These are phyloP conservation scores for Thermomyces lanuginosus DNA, from an alignment of 2,329 filamentous ascomycete genomes.

Conservation along the genomic window DNA sequence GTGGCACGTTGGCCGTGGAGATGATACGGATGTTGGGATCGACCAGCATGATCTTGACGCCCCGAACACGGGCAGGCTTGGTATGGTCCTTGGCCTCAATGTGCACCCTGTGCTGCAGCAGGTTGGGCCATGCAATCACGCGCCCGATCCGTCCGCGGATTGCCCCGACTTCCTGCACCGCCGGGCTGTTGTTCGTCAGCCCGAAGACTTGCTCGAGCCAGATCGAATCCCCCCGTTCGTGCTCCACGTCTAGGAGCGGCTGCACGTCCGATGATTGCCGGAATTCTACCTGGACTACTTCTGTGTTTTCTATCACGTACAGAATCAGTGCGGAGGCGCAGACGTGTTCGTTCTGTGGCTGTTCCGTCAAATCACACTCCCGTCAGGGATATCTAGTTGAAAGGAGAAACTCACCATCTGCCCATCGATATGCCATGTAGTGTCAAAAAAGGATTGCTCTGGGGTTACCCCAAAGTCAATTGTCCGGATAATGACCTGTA, in stretches of 20 bases:
- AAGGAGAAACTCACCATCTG: conserved; percentile 15
- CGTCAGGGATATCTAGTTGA: not conserved
- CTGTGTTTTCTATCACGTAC: conserved; percentile 45
- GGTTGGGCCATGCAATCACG: conserved; percentile 16
- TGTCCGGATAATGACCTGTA: conserved; percentile 51
- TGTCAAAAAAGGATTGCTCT: conserved; percentile 37
- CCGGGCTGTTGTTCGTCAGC: conserved; percentile 11
- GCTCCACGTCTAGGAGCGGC: conserved; percentile 17
- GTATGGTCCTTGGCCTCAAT: conserved; percentile 36
- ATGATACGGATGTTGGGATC: conserved; percentile 40
- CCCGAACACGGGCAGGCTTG: conserved; percentile 37
- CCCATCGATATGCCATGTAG: conserved; percentile 35
- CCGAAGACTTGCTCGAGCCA: conserved; percentile 18
- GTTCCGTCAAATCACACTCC: not conserved
- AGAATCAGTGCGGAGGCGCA: conserved; percentile 47
- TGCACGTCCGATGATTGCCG: conserved; percentile 23
- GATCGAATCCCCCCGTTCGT: conserved; percentile 15
- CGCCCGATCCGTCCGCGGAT: conserved; percentile 11
- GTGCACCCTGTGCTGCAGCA: conserved; percentile 35
- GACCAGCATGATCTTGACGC: conserved; percentile 42
- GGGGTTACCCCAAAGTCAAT: conserved; percentile 44
- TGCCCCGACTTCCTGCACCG: conserved; percentile 12
- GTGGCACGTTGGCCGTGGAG: conserved; percentile 37
- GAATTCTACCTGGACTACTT: conserved; percentile 36
- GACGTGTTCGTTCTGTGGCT: conserved; percentile 50